Evolutionary conservation across 2,329 filamentous ascomycete species (phyloP), one percentile per base, ranked within the genome.

Genomic region (Trichoderma koningiopsis): DNA sequence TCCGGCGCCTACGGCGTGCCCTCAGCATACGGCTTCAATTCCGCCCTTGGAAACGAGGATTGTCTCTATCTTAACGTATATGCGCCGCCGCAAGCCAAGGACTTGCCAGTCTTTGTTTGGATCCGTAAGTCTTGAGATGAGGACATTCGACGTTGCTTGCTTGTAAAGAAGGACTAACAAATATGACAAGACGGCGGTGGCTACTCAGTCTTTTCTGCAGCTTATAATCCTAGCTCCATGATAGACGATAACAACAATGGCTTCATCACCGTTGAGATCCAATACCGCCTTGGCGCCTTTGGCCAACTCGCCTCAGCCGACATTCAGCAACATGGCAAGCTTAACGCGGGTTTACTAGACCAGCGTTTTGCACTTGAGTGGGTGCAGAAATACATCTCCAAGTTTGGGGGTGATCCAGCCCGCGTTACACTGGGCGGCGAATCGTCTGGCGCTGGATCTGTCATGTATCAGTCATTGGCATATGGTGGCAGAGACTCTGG

Each of bases 391-490:
- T 76, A 88, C 71, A 86, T 88, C 63, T 74, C 79, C 40, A 74
- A 77, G 10, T 88, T 88, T 70, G 86, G 86, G 1, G 86, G 86
- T 5, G 81, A 88, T 68, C 81, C 82, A 0, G 70, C 69, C 0
- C 82, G 83, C n/a, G 84, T 89, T 1, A 87, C 85, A 0, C 82
- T 88, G 31, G 81, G 81, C 73, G 86, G 87, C 0, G 82, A 86
- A 72, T 85, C 82, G 0, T 86, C 87, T 0, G 86, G 87, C 2
- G 87, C 79, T 0, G 86, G 85, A 0, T 80, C 78, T 3, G 83
- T 84, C 2, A 81, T 80, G 73, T 66, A 86, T 37, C 81, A 84
- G 14, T 82, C 83, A 35, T 79, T 85, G 22, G 83, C 86, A 33
- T 81, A 82, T 14, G 81, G 81, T 1, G 80, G 79, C 10, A 78